phyloP scores from a whole-genome alignment of 2,329 filamentous ascomycete genomes.

The Huntiella moniliformis region DNA sequence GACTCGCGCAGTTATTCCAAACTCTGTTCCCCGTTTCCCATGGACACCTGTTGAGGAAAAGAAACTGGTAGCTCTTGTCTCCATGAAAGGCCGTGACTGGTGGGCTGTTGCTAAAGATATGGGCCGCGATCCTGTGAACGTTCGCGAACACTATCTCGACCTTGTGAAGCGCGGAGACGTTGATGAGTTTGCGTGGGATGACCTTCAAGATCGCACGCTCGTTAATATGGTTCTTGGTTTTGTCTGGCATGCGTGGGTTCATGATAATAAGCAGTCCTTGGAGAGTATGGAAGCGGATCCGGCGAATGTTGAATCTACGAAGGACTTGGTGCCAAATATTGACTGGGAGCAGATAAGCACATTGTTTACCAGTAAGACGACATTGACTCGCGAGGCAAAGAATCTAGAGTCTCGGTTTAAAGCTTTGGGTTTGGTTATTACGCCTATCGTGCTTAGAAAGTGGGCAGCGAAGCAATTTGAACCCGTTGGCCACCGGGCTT shows the following conservation, averaged over 20 bases:
- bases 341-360: slow-evolving; percentile 1
- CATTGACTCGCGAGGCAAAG: not conserved
- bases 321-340: not conserved
- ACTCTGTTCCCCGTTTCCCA: not conserved
- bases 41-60: slow-evolving; percentile 8
- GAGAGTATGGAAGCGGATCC: not conserved
- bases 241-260: slow-evolving; percentile 6
- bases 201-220: slow-evolving; percentile 3
- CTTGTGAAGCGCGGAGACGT: slow-evolving; percentile 2
- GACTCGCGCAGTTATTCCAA: slow-evolving; percentile 4
- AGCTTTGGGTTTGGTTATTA: slow-evolving; percentile 3
- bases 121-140: slow-evolving; percentile 5
- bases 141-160: slow-evolving; percentile 6
- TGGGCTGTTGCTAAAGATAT: slow-evolving; percentile 2
- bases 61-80: not conserved
- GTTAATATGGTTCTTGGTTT: slow-evolving; percentile 7
- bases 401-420: slow-evolving; percentile 1
- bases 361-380: not conserved
- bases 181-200: slow-evolving; percentile 1
- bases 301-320: not conserved
- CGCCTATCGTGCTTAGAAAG: slow-evolving; percentile 6
- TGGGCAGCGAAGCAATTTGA: slow-evolving; percentile 9
- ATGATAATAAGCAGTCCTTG: slow-evolving; percentile 1
- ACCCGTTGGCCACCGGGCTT: slow-evolving; percentile 3
- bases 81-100: slow-evolving; percentile 5